Base-by-base conservation (phyloP, 148 eudicot genomes). In the Selenicereus undatus region DNA sequence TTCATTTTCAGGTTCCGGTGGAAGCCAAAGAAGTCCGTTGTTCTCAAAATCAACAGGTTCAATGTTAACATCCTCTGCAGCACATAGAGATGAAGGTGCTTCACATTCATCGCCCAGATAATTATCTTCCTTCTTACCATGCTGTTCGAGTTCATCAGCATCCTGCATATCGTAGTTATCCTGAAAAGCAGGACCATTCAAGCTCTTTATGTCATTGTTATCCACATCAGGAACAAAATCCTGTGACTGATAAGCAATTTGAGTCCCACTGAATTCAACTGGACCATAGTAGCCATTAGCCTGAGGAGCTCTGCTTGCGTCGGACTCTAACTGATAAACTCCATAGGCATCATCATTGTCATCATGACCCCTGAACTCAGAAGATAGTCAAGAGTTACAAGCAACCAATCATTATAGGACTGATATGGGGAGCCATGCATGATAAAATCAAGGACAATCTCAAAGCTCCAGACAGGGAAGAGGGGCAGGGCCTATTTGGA, bases 1-100 rank as follows among this genome's bases (percentile, higher is more conserved):
- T 88, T 91, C 98, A 71, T 96, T 94, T 83, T 96, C 99, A 18
- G 99, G 97, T 81, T 93, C 99, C 51, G 99, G 99, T 10, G 99
- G 98, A 74, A 96, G 90, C 99, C 99, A 96, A n/a, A 96, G 89
- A 81, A 91, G 90, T 81, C 94, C 95, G 83, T 90, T 93, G 79
- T 89, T 96, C 79, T 96, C 99, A 86, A 91, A 96, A 84, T 96
- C 99, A 71, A 96, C 95, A 68, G 94, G 95, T 84, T 93, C 97
- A 70, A 76, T 58, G 78, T 92, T 84, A 58, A 90, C 89, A 84
- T 91, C 91, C 83, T 85, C 89, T 29, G 89, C 83, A 77, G 87
- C 87, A 79, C 86, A 89, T 65, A 89, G 77, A 62, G 97, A 91
- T 20, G 98, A 90, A 78, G 90, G 83, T 32, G 94, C 93, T 81